phyloP scores from a whole-genome alignment of 2,329 filamentous ascomycete species.

The Aureobasidium pullulans region DNA sequence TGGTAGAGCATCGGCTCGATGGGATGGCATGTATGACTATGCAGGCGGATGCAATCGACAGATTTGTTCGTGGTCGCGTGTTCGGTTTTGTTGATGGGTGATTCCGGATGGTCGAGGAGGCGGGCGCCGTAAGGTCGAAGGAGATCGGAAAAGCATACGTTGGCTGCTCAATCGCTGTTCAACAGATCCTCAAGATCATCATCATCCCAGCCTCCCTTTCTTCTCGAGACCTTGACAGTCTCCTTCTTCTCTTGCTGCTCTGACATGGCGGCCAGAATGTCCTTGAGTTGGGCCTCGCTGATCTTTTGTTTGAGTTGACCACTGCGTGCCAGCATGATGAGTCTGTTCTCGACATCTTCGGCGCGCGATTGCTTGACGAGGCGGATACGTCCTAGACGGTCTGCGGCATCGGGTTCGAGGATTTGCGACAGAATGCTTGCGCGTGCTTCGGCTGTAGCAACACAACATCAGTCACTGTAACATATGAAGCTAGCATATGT shows the following conservation, averaged over 20 bases:
- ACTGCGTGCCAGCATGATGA: constrained; percentile 83
- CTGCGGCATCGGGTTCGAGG: constrained; percentile 85
- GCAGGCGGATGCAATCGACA: background rate
- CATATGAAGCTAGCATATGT: background rate
- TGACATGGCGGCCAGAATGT: constrained; percentile 75
- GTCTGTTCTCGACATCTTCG: constrained; percentile 79
- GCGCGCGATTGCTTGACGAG: constrained; percentile 92
- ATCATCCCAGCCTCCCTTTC: constrained; percentile 80
- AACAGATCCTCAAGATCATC: constrained; percentile 67
- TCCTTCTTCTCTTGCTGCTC: constrained; percentile 64
- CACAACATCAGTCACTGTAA: background rate
- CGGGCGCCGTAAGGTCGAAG: background rate
- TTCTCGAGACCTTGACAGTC: constrained; percentile 78
- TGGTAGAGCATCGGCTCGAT: background rate
- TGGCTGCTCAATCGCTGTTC: constrained; percentile 36
- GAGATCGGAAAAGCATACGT: background rate
- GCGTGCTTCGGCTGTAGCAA: constrained; percentile 58
- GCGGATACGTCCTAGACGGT: constrained; percentile 87
- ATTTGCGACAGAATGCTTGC: constrained; percentile 80
- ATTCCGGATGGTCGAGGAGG: background rate
- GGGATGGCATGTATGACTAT: background rate
- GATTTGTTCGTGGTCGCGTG: background rate
- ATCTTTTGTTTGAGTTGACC: constrained; percentile 85
- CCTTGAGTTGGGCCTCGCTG: constrained; percentile 87
- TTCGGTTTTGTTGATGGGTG: background rate